Percentiles rank a stretch among this genome's conserved stretches.
Conservation (phyloP, 768 basidiomycete genomes). For the Phaeotremella fagi region DNA sequence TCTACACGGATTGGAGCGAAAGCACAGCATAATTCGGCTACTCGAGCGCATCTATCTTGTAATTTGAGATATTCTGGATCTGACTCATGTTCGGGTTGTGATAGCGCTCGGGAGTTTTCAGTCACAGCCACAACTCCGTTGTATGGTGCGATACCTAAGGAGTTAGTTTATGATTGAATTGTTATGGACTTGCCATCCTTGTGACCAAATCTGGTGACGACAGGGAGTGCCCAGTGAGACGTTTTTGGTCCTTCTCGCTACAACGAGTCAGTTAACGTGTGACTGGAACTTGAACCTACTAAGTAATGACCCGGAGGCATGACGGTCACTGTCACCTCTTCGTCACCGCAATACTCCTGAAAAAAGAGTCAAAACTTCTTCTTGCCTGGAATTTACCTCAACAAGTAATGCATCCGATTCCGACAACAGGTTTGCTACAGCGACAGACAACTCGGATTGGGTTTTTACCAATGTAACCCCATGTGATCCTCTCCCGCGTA, state of each 20-base stretch:
- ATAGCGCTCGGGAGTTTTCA: constrained; percentile 28
- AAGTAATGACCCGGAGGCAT: constrained; percentile 41
- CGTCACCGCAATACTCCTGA: constrained; percentile 33
- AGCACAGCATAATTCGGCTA: constrained; percentile 16
- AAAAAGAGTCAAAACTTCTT: too few species aligned
- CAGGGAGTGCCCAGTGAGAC: constrained; percentile 36
- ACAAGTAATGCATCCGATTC: constrained; percentile 30
- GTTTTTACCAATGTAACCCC: constrained; percentile 30
- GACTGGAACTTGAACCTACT: constrained; percentile 12
- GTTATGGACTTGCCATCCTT: constrained; percentile 7
- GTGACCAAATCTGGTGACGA: constrained; percentile 36
- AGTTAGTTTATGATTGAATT: not conserved
- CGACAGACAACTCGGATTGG: constrained; percentile 12
- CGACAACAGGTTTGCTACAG: constrained; percentile 4
- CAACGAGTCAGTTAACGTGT: not conserved
- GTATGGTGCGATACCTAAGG: constrained; percentile 43
- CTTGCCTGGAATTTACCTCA: constrained; percentile 36
- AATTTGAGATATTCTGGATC: constrained; percentile 18
- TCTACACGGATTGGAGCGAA: constrained; percentile 33
- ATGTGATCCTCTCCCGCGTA: constrained; percentile 42
- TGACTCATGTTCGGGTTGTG: constrained; percentile 15
- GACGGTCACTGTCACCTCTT: constrained; percentile 42
- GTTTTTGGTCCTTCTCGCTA: not conserved
- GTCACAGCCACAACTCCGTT: constrained; percentile 39
- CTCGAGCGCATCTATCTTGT: constrained; percentile 10